Evolutionary conservation across 129 eudicot genomes (phyloP), one percentile per base, ranked within the genome.

Genomic region (Arctium lappa): DNA sequence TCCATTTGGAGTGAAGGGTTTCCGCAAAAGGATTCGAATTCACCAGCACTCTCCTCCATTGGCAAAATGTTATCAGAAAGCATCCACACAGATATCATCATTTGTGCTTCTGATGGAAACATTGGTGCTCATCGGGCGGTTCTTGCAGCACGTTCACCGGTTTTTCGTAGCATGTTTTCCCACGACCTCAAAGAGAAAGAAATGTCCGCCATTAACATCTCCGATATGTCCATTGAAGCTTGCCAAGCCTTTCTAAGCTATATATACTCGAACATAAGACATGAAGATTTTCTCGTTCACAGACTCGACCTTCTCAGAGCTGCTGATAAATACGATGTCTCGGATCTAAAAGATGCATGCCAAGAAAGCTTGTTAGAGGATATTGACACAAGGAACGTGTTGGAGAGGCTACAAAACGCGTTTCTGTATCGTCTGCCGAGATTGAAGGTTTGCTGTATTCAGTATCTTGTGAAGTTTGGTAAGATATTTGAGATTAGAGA

Each of bases 141-240:
- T 60, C 97, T 96, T 13, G 98, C 98, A 4, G 86, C 97, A 53
- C 86, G 96, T 10, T 96, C 99, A 2, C 96, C 98, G 1, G 99
- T 96, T 8, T 93, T 96, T 83, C 95, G 80, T 62, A 91, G 95
- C 95, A 96, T 96, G 99, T 96, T 96, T 84, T 91, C 93, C 22
- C 97, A 93, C 83, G 89, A 95, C 83, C 95, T 95, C 34, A 90
- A 85, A 85, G 99, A 92, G 81, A 95, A 93, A 81, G 97, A 93
- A 82, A 78, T 87, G 48, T 90, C 99, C 0, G 85, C 90, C n/a
- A 79, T 96, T 33, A 81, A 90, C 86, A 91, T 93, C 46, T 56
- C 90, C 5, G 99, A 96, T 87, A 93, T 96, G 96, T 89, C 98
- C 22, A 78, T 87, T 36, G 94, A 93, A 81, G 80, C 94, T 12